A percentile compares a stretch with the other conserved stretches of the same genome.
phyloP scores from a whole-genome alignment of 257 asterid genomes.

The Solanum appendiculatum region DNA sequence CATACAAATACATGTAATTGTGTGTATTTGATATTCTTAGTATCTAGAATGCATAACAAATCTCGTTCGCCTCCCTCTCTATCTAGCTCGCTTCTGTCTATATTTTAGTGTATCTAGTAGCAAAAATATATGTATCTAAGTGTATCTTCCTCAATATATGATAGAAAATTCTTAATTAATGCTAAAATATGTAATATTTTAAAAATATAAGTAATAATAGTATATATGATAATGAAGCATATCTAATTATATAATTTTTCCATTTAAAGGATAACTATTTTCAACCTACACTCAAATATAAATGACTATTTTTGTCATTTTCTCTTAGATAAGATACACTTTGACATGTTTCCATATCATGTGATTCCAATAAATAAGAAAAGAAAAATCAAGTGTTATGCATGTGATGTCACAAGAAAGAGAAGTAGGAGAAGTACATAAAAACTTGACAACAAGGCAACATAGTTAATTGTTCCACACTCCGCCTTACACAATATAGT shows the following conservation, averaged over 20 bases:
- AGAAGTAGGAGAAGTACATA: not conserved
- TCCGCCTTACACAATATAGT: not conserved
- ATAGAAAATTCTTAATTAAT: too few species aligned
- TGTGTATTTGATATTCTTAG: too few species aligned
- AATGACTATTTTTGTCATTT: not conserved
- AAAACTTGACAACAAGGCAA: not conserved
- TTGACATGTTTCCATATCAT: not conserved
- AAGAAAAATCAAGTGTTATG: not conserved
- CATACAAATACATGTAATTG: too few species aligned
- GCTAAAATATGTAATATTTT: too few species aligned
- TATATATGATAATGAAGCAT: not conserved
- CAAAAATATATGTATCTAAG: too few species aligned
- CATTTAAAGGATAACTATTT: not conserved
- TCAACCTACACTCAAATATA: not conserved
- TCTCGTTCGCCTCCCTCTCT: rapidly evolving
- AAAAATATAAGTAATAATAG: too few species aligned
- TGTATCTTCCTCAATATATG: not conserved
- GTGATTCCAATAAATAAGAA: not conserved
- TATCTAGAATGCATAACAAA: too few species aligned
- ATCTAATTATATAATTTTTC: too few species aligned
- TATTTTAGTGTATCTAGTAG: too few species aligned
- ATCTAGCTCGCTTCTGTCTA: too few species aligned
- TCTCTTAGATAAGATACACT: not conserved
- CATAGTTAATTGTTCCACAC: not conserved
- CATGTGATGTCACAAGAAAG: not conserved